A percentile compares a stretch with the other conserved stretches of the same genome.
Conservation (phyloP, 1,139 yeast species). For the Blastobotrys apis region DNA sequence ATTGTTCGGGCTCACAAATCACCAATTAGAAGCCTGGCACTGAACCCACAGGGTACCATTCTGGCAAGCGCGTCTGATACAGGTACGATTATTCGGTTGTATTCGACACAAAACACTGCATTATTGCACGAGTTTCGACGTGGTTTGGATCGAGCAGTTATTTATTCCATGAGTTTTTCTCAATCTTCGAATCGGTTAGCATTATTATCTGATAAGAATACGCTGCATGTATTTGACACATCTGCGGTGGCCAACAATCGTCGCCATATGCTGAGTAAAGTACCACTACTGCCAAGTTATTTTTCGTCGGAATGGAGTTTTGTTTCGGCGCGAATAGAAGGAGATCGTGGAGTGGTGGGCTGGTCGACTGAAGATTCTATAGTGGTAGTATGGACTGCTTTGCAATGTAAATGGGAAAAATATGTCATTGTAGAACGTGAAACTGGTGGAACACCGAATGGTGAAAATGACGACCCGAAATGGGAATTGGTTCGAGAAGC, state of each 20-base stretch:
- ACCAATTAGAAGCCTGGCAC: slow-evolving; percentile 58
- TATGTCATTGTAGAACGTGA: slow-evolving; percentile 59
- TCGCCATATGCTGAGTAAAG: slow-evolving; percentile 60
- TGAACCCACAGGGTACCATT: slow-evolving; percentile 70
- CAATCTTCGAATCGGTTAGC: slow-evolving; percentile 74
- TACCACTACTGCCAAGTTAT: slow-evolving; percentile 73
- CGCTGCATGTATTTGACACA: slow-evolving; percentile 72
- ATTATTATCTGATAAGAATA: slow-evolving; percentile 81
- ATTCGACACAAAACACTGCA: slow-evolving; percentile 69
- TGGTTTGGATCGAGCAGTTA: slow-evolving; percentile 77
- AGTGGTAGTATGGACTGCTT: slow-evolving; percentile 62
- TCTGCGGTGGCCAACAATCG: slow-evolving; percentile 39
- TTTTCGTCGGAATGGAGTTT: slow-evolving; percentile 88
- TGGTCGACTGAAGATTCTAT: slow-evolving; percentile 72
- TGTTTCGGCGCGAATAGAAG: slow-evolving; percentile 63
- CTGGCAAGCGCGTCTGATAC: slow-evolving; percentile 85
- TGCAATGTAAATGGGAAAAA: slow-evolving; percentile 77
- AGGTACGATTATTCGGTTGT: slow-evolving; percentile 81
- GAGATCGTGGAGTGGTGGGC: slow-evolving; percentile 58
- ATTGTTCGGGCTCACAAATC: slow-evolving; percentile 83
- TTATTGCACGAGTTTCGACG: slow-evolving; percentile 78
- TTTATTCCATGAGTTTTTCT: slow-evolving; percentile 80
- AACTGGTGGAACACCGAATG: slow-evolving; percentile 3
- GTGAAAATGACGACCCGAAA: slow-evolving; percentile 28
- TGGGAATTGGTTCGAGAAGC: slow-evolving; percentile 71